Evolutionary conservation across 345 rosid species (phyloP).

Genomic region (Erysimum cheiranthoides): DNA sequence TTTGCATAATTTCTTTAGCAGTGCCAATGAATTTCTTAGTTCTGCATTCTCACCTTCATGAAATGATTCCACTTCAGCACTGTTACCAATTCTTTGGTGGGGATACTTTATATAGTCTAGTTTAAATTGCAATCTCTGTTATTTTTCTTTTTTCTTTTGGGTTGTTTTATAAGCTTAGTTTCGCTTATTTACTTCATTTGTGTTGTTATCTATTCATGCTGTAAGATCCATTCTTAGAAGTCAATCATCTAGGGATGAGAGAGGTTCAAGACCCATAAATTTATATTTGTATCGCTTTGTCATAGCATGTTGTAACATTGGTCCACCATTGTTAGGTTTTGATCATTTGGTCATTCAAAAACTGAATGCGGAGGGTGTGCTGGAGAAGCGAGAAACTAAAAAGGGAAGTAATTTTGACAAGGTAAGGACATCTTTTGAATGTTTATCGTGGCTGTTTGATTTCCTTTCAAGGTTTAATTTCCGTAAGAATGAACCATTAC

Average conservation of each 20-base stretch:
- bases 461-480: conserved; percentile 13
- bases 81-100: neutral
- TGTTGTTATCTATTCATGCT: conserved; percentile 7
- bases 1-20: conserved; percentile 21
- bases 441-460: neutral
- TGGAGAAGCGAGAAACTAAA: conserved; percentile 98
- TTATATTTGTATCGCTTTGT: conserved; percentile 1
- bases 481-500: neutral
- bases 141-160: neutral
- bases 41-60: conserved; percentile 26
- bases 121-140: conserved; percentile 4
- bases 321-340: conserved; percentile 63
- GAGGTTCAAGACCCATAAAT: conserved; percentile 8
- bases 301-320: conserved; percentile 27
- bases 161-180: neutral
- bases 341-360: conserved; percentile 99
- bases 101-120: neutral
- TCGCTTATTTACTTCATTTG: neutral
- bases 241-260: conserved; percentile 17
- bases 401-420: conserved; percentile 91
- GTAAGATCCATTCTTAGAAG: conserved; percentile 23
- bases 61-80: neutral
- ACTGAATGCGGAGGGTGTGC: conserved; percentile 97
- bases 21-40: conserved; percentile 14
- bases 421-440: conserved; percentile 53